Base-by-base conservation (phyloP, 2,329 filamentous ascomycete genomes). In the Magnaporthiopsis poae region DNA sequence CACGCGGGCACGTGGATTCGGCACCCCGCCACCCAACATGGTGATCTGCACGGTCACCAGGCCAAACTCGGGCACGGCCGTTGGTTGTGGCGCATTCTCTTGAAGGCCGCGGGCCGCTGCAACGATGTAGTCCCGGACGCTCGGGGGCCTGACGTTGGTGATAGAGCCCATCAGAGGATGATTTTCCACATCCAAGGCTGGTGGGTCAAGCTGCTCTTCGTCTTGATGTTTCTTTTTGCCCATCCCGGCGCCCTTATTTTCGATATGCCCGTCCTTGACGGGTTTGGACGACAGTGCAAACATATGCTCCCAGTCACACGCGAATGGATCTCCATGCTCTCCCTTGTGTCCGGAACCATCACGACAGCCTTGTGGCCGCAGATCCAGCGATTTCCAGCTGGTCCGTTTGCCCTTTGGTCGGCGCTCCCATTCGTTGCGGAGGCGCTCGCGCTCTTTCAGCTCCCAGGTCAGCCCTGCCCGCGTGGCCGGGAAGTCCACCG, bases 401-500 rank as follows among this genome's bases (percentile, higher is more conserved):
- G 87, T 79, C 65, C 92, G 84, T 77, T 95, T 96, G 29, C 91
- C 90, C 75, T 91, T 95, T 0, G 95, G 93, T 63, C 88, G 86
- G 65, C 85, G 84, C 65, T 88, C 86, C 92, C 92, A 96, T 33
- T 86, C 82, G 31, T 79, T 29, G 13, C 27, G 18, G 5, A 62
- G 60, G 27, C 60, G 27, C 25, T 33, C 60, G 29, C 60, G 60
- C 13, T 62, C 78, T 72, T 85, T 84, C 46, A 86, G 73, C 74
- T 96, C 90, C 91, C 92, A 97, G 21, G 82, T 80, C 74, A 86
- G 88, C 1, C 95, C 95, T 1, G 92, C 90, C 67, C 85, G 82
- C 0, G 92, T 96, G 5, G 88, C 91, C 0, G 91, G 88, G 69
- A 86, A 91, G 75, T 99, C 95, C 3, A 86, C 89, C 0, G 95